A percentile compares a stretch with the other conserved stretches of the same genome.
Evolutionary conservation across 352 stramenopile genomes (phyloP).

Genomic region (Saprolegnia diclina): DNA sequence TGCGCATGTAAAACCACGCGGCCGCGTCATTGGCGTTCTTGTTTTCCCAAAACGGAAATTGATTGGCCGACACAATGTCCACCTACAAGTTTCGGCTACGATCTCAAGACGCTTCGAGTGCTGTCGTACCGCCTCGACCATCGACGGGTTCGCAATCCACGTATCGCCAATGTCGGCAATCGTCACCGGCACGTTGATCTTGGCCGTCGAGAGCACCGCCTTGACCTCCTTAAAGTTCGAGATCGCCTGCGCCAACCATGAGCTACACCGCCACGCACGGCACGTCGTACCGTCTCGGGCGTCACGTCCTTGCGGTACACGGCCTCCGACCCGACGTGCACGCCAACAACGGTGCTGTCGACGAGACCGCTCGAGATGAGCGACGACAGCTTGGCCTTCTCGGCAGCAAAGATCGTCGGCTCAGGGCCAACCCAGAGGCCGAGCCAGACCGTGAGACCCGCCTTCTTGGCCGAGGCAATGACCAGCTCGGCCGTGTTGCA

Average conservation of each 20-base stretch:
- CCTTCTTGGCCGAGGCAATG: slow-evolving; percentile 37
- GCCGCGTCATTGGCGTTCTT: slow-evolving; percentile 35
- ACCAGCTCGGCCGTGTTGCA: slow-evolving; percentile 42
- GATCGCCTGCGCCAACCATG: slow-evolving; percentile 31
- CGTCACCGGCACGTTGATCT: slow-evolving; percentile 39
- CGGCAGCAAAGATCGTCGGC: slow-evolving; percentile 36
- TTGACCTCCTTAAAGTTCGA: slow-evolving; percentile 53
- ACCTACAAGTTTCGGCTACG: slow-evolving; percentile 17
- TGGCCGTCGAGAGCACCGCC: slow-evolving; percentile 29
- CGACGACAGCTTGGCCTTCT: slow-evolving; percentile 41
- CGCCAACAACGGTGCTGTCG: slow-evolving; percentile 38
- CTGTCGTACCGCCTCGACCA: slow-evolving; percentile 39
- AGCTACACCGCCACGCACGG: not conserved
- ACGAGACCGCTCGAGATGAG: slow-evolving; percentile 41
- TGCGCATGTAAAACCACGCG: slow-evolving; percentile 42
- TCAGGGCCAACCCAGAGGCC: slow-evolving; percentile 50
- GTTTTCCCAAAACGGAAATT: slow-evolving; percentile 71
- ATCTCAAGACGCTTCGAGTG: too few species aligned
- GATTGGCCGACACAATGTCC: slow-evolving; percentile 54
- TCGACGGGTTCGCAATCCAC: slow-evolving; percentile 33
- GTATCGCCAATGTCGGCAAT: slow-evolving; percentile 58
- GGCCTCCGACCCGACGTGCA: slow-evolving; percentile 67
- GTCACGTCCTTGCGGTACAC: slow-evolving; percentile 58
- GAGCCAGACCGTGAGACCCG: slow-evolving; percentile 45
- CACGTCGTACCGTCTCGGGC: not conserved